phyloP scores from a whole-genome alignment of 768 basidiomycete species.

The Podaxis sp. region DNA sequence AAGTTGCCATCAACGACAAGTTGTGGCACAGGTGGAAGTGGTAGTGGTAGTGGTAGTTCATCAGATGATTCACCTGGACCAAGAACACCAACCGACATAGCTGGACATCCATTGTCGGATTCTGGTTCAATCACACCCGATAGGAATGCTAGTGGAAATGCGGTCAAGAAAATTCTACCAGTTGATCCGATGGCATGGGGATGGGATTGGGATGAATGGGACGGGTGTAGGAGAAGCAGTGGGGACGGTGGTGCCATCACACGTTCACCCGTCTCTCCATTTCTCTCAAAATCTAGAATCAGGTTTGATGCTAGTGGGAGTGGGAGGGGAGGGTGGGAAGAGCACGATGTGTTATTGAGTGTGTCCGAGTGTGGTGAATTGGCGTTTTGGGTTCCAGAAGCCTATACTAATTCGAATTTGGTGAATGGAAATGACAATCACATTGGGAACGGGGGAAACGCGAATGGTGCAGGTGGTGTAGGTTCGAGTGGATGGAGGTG shows the following conservation, averaged over 20 bases:
- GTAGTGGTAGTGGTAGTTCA: neutral
- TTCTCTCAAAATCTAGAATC: neutral
- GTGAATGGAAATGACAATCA: neutral
- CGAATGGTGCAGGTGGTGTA: neutral
- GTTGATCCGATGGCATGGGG: conserved; percentile 91
- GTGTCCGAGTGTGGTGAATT: conserved; percentile 73
- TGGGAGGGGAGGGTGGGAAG: conserved; percentile 27
- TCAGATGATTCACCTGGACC: neutral
- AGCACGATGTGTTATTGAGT: conserved; percentile 75
- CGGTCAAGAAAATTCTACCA: conserved; percentile 52
- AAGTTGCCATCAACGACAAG: conserved; percentile 22
- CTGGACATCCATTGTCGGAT: neutral
- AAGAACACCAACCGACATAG: neutral
- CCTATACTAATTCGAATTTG: neutral
- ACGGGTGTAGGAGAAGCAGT: neutral
- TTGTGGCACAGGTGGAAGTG: neutral
- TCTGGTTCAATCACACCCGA: neutral
- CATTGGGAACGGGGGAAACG: neutral
- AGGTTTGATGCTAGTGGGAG: neutral
- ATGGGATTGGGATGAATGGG: conserved; percentile 15
- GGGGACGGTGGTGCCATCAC: neutral
- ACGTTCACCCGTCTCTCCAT: neutral
- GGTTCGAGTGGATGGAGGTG: conserved; percentile 49
- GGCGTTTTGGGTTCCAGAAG: conserved; percentile 79
- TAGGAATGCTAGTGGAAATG: neutral